phyloP scores from a whole-genome alignment of 305 asterid genomes.

The Nicotiana rustica region DNA sequence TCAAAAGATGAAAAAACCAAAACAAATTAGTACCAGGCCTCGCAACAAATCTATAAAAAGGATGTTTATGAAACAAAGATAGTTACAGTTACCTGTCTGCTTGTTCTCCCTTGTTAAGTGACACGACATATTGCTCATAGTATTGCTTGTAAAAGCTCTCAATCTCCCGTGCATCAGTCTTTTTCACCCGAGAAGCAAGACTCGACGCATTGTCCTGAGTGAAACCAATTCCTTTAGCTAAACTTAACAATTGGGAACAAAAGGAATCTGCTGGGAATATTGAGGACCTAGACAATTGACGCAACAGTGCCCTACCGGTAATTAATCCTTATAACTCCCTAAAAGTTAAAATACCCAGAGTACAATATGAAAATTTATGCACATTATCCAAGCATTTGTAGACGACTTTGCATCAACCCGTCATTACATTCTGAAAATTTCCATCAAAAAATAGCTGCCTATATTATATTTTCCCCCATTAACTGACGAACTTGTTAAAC shows the following conservation, averaged over 20 bases:
- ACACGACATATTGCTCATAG: slow-evolving; percentile 89
- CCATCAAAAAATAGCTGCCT: neutral
- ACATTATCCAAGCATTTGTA: neutral
- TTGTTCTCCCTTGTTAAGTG: slow-evolving; percentile 95
- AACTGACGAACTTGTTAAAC: neutral
- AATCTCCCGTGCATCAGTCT: slow-evolving; percentile 97
- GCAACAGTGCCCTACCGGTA: neutral
- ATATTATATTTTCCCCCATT: neutral
- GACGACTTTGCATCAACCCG: neutral
- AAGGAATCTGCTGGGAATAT: neutral
- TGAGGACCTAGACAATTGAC: slow-evolving; percentile 15
- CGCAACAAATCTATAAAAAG: neutral
- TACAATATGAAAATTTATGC: neutral
- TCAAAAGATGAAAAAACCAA: slow-evolving; percentile 26
- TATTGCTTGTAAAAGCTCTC: slow-evolving; percentile 98
- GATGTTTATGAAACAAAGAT: slow-evolving; percentile 27
- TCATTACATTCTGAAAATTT: neutral
- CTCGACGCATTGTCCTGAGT: slow-evolving; percentile 90
- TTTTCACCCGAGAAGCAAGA: slow-evolving; percentile 83
- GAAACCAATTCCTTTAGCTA: slow-evolving; percentile 13
- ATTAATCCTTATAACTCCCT: neutral
- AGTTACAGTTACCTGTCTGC: slow-evolving; percentile 74
- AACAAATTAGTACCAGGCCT: slow-evolving; percentile 29
- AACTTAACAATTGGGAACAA: neutral
- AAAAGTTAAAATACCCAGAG: neutral